These are phyloP conservation scores for Omphalea diandra DNA, from an alignment of 441 rosid genomes.

Conservation along the genomic window DNA sequence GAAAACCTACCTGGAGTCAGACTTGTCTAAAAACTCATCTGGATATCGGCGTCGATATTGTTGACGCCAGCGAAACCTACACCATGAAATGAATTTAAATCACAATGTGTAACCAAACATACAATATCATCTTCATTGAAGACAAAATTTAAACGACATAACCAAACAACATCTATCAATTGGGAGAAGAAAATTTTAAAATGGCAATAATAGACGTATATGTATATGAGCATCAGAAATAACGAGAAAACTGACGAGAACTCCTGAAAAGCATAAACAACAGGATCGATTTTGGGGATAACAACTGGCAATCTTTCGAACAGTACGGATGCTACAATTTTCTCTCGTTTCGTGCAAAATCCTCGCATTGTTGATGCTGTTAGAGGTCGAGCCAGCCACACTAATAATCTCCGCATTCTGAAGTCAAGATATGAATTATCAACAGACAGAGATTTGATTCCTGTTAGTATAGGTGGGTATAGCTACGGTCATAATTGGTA, in stretches of 20 bases:
- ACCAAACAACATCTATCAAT: background rate
- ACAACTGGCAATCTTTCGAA: slow-evolving; percentile 91
- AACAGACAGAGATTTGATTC: background rate
- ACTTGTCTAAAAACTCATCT: slow-evolving; percentile 86
- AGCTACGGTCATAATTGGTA: too few relatives aligned
- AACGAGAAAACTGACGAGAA: slow-evolving; percentile 62
- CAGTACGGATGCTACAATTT: slow-evolving; percentile 82
- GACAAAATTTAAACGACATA: too few relatives aligned
- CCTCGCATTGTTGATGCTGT: slow-evolving; percentile 35
- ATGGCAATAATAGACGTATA: background rate
- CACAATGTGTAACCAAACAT: background rate
- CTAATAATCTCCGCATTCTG: slow-evolving; percentile 47
- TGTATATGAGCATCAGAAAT: background rate
- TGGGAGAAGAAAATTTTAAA: background rate
- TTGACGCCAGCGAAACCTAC: slow-evolving; percentile 81
- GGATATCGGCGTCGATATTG: slow-evolving; percentile 84
- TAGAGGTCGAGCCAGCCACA: slow-evolving; percentile 32
- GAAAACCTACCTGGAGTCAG: slow-evolving; percentile 65
- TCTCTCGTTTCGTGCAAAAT: slow-evolving; percentile 53
- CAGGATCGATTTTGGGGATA: slow-evolving; percentile 84
- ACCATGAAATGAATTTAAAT: background rate
- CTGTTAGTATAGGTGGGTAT: too few relatives aligned
- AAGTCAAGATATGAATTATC: background rate
- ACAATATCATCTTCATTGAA: too few relatives aligned
- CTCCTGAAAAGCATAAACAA: slow-evolving; percentile 80